phyloP scores from a whole-genome alignment of 1,139 yeast species.

The Pneumocystis murina region DNA sequence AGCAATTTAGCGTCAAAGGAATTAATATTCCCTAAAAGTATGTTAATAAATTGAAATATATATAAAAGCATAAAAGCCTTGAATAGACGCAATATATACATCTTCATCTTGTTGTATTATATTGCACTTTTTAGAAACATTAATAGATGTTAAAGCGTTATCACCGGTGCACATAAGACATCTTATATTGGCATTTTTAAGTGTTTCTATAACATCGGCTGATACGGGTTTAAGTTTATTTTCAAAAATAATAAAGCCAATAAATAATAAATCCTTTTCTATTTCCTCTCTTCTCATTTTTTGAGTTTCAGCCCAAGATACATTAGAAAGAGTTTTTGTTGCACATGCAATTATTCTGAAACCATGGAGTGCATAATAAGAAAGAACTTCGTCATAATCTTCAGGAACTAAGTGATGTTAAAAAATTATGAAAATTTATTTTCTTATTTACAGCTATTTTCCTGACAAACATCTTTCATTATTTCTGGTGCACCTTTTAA shows the following conservation, averaged over 20 bases:
- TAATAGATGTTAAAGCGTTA: conserved; percentile 80
- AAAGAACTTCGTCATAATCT: conserved; percentile 57
- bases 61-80: conserved; percentile 17
- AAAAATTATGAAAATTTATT: background rate
- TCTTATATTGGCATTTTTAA: conserved; percentile 55
- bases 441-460: conserved; percentile 29
- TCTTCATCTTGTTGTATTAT: conserved; percentile 35
- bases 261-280: conserved; percentile 53
- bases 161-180: conserved; percentile 98
- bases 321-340: conserved; percentile 36
- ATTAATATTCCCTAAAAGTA: background rate
- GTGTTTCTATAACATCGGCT: conserved; percentile 40
- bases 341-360: conserved; percentile 94
- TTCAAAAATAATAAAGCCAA: conserved; percentile 86
- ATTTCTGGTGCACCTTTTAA: conserved; percentile 98
- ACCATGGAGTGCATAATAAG: conserved; percentile 81
- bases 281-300: conserved; percentile 43
- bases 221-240: conserved; percentile 70
- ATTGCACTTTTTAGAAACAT: conserved; percentile 78
- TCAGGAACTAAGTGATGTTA: conserved; percentile 34
- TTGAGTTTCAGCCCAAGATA: conserved; percentile 28
- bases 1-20: conserved; percentile 6
- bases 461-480: conserved; percentile 62
- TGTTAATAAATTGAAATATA: background rate
- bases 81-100: conserved; percentile 57